Evolutionary conservation across 2,329 filamentous ascomycete genomes (phyloP).

Genomic region (Arthrobotrys conoides): DNA sequence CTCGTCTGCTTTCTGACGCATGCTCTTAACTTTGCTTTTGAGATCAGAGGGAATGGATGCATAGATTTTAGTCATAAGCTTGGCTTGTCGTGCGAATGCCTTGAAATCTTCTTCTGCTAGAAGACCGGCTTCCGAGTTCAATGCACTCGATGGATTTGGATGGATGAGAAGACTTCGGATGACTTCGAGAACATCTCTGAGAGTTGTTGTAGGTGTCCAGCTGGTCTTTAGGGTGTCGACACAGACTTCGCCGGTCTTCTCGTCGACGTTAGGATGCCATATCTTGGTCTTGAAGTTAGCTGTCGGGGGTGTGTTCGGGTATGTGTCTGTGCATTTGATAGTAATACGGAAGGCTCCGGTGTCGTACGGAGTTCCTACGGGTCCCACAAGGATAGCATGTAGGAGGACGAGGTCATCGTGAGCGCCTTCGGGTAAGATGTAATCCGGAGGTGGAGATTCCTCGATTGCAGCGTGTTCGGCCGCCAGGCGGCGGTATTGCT

Average conservation of each 20-base stretch:
- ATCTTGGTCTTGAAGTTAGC: slow-evolving; percentile 64
- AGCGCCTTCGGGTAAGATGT: slow-evolving; percentile 62
- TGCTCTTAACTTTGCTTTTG: slow-evolving; percentile 61
- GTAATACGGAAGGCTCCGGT: slow-evolving; percentile 63
- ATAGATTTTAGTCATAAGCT: slow-evolving; percentile 63
- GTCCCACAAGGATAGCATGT: slow-evolving; percentile 62
- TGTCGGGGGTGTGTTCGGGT: slow-evolving; percentile 62
- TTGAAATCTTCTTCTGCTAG: slow-evolving; percentile 62
- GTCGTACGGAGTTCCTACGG: slow-evolving; percentile 63
- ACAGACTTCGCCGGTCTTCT: slow-evolving; percentile 64
- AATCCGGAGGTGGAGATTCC: slow-evolving; percentile 62
- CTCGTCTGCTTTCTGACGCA: slow-evolving; percentile 62
- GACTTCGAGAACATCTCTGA: slow-evolving; percentile 63
- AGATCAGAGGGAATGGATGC: slow-evolving; percentile 62
- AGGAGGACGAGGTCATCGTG: slow-evolving; percentile 62
- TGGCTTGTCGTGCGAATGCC: slow-evolving; percentile 63
- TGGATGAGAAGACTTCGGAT: slow-evolving; percentile 64
- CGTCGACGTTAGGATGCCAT: slow-evolving; percentile 64
- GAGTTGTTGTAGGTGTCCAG: slow-evolving; percentile 63
- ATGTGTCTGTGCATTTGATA: slow-evolving; percentile 62
- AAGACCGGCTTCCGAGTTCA: slow-evolving; percentile 64
- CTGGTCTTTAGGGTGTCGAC: slow-evolving; percentile 64
- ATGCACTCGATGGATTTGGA: slow-evolving; percentile 63
- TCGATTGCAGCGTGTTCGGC: slow-evolving; percentile 63
- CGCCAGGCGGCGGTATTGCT: slow-evolving; percentile 62